Evolutionary conservation across 805 yeast genomes (phyloP).

Genomic region (Metschnikowia reukaufii): DNA sequence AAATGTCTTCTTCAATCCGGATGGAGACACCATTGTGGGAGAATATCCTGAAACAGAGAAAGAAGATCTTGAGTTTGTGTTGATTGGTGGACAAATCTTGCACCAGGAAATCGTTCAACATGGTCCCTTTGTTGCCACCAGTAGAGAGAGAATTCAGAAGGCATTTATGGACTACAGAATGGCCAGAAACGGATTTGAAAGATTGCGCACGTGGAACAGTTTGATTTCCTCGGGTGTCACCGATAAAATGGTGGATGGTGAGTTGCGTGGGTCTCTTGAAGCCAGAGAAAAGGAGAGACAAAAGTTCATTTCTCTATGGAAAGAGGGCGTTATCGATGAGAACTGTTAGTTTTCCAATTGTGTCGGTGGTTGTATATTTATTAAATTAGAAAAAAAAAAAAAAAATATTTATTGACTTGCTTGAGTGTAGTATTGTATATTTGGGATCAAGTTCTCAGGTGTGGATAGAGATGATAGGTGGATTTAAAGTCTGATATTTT

Average conservation of each 20-base stretch:
- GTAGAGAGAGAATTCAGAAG: constrained; percentile 61
- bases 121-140: constrained; percentile 87
- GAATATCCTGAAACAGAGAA: constrained; percentile 36
- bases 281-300: constrained; percentile 28
- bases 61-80: constrained; percentile 55
- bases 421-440: no score
- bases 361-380: not conserved
- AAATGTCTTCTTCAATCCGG: constrained; percentile 63
- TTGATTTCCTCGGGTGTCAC: constrained; percentile 45
- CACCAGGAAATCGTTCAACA: constrained; percentile 82
- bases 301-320: constrained; percentile 10
- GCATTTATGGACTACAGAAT: constrained; percentile 73
- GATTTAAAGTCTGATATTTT: no score
- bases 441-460: no score
- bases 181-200: constrained; percentile 69
- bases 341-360: not conserved
- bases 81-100: constrained; percentile 74
- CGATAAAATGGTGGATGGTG: constrained; percentile 40
- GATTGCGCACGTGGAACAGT: constrained; percentile 59
- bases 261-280: constrained; percentile 34
- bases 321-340: constrained; percentile 11
- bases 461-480: no score
- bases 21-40: constrained; percentile 64
- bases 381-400: no score
- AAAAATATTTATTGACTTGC: no score